Percentiles rank a stretch among this genome's conserved stretches.
These are phyloP conservation scores for Ophiostoma ulmi DNA, from an alignment of 2,329 filamentous ascomycete genomes.

Conservation along the genomic window DNA sequence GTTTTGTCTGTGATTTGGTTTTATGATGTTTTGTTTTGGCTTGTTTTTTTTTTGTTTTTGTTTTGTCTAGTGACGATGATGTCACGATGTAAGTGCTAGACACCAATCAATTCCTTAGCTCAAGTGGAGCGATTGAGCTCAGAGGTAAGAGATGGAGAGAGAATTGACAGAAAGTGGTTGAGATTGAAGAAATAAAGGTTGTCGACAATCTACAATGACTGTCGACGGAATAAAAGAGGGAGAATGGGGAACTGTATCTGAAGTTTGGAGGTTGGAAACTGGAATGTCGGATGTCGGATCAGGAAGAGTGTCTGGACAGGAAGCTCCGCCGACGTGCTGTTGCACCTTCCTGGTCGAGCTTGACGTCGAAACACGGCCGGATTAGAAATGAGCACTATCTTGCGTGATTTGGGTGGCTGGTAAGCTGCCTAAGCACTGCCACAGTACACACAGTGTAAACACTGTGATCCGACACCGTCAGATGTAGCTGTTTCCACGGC, in stretches of 20 bases:
- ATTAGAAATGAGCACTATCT: slow-evolving; percentile 20
- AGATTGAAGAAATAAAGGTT: neutral
- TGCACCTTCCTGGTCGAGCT: slow-evolving; percentile 22
- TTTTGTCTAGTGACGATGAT: neutral
- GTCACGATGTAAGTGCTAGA: neutral
- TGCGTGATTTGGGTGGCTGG: slow-evolving; percentile 9
- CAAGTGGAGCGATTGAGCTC: neutral
- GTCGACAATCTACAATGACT: neutral
- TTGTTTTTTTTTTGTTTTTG: neutral
- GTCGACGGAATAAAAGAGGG: neutral
- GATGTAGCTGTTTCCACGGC: neutral
- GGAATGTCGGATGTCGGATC: neutral
- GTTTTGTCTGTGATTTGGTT: neutral
- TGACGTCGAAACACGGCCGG: slow-evolving; percentile 22
- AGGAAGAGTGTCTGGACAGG: neutral
- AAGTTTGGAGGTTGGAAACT: neutral
- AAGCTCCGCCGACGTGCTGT: slow-evolving; percentile 11
- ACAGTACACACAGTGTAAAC: neutral
- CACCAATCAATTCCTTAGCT: neutral
- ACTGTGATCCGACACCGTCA: neutral
- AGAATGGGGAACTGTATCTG: neutral
- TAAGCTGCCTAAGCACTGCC: neutral
- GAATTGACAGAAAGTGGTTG: neutral
- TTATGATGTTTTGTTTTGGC: neutral
- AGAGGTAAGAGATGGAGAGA: neutral